These are phyloP conservation scores for Quillaja saponaria DNA, from an alignment of 306 rosid species.

Conservation along the genomic window DNA sequence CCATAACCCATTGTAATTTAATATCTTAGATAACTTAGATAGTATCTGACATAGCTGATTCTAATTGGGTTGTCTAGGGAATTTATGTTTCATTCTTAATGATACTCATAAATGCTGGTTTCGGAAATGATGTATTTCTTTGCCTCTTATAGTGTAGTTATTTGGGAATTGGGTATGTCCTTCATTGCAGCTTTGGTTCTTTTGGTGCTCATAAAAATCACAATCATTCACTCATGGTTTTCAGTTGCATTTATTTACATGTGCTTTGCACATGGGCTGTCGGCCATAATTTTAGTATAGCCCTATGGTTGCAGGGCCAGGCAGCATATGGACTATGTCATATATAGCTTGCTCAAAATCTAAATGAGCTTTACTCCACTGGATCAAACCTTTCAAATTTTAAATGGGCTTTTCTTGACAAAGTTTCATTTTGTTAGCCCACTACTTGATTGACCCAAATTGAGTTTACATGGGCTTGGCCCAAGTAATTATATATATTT, in stretches of 20 bases:
- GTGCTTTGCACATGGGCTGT: constrained; percentile 39
- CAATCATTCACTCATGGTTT: constrained; percentile 30
- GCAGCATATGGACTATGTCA: no score
- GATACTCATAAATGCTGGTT: constrained; percentile 41
- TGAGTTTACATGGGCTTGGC: no score
- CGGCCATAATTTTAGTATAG: no score
- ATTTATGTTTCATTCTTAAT: constrained; percentile 41
- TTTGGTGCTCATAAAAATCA: constrained; percentile 16
- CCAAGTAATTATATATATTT: no score
- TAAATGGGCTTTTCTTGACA: no score
- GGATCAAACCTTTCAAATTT: no score
- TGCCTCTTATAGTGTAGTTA: constrained; percentile 37
- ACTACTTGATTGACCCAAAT: no score
- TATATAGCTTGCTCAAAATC: no score
- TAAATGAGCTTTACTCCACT: no score
- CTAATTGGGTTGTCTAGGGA: constrained; percentile 46
- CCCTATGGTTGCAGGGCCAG: no score
- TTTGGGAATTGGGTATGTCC: constrained; percentile 5
- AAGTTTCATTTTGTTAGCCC: no score
- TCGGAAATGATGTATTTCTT: constrained; percentile 40
- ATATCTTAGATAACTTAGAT: constrained; percentile 11
- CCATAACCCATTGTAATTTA: background rate
- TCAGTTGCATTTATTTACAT: constrained; percentile 32
- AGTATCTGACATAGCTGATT: constrained; percentile 28
- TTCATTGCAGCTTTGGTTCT: constrained; percentile 23